These are phyloP conservation scores for Agroathelia rolfsii DNA, from an alignment of 1,284 basidiomycete genomes.

Conservation along the genomic window DNA sequence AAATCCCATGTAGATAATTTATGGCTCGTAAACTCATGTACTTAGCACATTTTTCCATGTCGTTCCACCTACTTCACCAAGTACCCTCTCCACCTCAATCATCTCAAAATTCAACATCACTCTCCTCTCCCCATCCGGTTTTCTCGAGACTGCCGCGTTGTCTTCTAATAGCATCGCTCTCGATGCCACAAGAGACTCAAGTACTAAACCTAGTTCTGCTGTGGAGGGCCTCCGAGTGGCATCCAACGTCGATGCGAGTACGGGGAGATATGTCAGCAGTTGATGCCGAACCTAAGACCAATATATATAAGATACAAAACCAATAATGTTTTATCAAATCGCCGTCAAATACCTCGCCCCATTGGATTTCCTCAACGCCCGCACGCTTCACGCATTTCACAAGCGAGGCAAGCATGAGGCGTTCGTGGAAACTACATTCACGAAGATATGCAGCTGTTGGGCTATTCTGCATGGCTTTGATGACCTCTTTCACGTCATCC, in stretches of 20 bases:
- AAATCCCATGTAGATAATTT: no score
- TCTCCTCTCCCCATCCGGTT: conserved; percentile 46
- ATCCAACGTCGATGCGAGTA: conserved; percentile 42
- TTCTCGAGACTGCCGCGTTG: conserved; percentile 38
- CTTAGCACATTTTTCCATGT: conserved; percentile 54
- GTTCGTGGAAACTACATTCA: conserved; percentile 78
- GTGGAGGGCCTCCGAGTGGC: conserved; percentile 41
- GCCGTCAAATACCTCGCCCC: conserved; percentile 55
- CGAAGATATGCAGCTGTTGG: conserved; percentile 78
- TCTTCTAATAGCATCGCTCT: conserved; percentile 66
- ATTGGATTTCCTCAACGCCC: conserved; percentile 82
- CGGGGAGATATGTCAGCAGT: conserved; percentile 50
- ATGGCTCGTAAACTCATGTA: no score
- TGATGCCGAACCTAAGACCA: conserved; percentile 50
- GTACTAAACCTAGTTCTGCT: conserved; percentile 47
- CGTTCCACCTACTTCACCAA: conserved; percentile 60
- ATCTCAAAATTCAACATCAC: conserved; percentile 64
- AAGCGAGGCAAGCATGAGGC: conserved; percentile 82
- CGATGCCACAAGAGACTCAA: conserved; percentile 61
- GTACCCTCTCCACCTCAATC: conserved; percentile 60
- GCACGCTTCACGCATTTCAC: conserved; percentile 76
- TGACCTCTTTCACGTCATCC: conserved; percentile 73
- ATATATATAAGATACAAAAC: conserved; percentile 5
- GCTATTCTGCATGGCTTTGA: conserved; percentile 85
- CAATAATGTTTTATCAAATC: conserved; percentile 6